A percentile compares a stretch with the other conserved stretches of the same genome.
phyloP scores from a whole-genome alignment of 2,329 filamentous ascomycete species.

The Ploettnerulaceae sp. region DNA sequence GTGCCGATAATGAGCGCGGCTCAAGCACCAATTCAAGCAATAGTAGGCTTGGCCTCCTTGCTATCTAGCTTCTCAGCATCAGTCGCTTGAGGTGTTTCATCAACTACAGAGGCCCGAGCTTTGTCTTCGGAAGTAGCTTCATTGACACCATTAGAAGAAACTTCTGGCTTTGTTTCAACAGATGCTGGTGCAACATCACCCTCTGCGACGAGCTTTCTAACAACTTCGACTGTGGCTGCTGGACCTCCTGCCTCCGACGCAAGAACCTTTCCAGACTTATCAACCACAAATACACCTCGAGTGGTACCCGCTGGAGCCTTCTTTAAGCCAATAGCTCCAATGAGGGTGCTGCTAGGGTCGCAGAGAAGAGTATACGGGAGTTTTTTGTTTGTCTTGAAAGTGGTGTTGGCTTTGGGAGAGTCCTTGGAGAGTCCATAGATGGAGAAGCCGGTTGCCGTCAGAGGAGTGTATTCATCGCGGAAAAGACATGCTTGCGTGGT shows the following conservation, averaged over 20 bases:
- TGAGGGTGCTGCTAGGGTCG: slow-evolving; percentile 69
- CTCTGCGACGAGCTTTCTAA: slow-evolving; percentile 62
- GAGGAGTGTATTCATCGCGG: slow-evolving; percentile 72
- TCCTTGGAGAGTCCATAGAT: slow-evolving; percentile 91
- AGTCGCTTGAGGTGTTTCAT: slow-evolving; percentile 44
- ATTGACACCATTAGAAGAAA: slow-evolving; percentile 21
- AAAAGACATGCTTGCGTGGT: slow-evolving; percentile 92
- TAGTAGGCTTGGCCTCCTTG: slow-evolving; percentile 22
- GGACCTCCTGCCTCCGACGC: slow-evolving; percentile 72
- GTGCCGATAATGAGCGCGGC: no score
- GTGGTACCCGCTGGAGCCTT: slow-evolving; percentile 76
- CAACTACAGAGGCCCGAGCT: slow-evolving; percentile 30
- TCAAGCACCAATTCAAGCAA: slow-evolving; percentile 13
- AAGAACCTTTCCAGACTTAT: slow-evolving; percentile 77
- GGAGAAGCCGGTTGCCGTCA: slow-evolving; percentile 73
- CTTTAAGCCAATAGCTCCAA: slow-evolving; percentile 82
- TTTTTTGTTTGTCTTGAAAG: slow-evolving; percentile 87
- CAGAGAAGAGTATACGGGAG: slow-evolving; percentile 86
- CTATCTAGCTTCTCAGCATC: slow-evolving; percentile 37
- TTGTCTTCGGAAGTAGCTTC: slow-evolving; percentile 24
- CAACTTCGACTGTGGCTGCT: slow-evolving; percentile 69
- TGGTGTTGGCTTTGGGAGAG: slow-evolving; percentile 85
- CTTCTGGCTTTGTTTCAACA: slow-evolving; percentile 23
- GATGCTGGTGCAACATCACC: slow-evolving; percentile 23
- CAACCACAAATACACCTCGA: slow-evolving; percentile 82